Percentiles rank a stretch among this genome's conserved stretches.
phyloP scores from a whole-genome alignment of 2,329 filamentous ascomycete species.

The Cercospora berteroae region DNA sequence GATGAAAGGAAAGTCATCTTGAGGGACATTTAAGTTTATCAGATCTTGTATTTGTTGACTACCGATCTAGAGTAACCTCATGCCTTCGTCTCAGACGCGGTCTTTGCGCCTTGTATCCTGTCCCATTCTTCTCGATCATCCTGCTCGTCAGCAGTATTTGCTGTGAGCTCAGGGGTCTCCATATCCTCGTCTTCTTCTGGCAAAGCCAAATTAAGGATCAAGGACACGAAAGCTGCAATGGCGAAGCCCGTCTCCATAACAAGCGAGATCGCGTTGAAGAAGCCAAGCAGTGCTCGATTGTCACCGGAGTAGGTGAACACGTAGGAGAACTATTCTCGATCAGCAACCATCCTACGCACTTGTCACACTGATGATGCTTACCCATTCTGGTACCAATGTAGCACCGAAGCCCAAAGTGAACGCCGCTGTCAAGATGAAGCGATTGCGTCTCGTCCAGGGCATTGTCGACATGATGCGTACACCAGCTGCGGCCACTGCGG shows the following conservation, averaged over 20 bases:
- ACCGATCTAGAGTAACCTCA: neutral
- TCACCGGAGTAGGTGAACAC: slow-evolving; percentile 71
- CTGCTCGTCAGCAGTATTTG: slow-evolving; percentile 41
- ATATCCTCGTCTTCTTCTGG: slow-evolving; percentile 73
- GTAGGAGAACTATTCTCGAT: slow-evolving; percentile 37
- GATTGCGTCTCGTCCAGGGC: slow-evolving; percentile 73
- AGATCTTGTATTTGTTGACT: neutral
- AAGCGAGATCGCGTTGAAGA: slow-evolving; percentile 64
- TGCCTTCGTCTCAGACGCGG: neutral
- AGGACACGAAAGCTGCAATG: slow-evolving; percentile 68
- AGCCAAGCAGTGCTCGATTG: slow-evolving; percentile 67
- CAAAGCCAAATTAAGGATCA: slow-evolving; percentile 71
- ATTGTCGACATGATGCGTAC: slow-evolving; percentile 71
- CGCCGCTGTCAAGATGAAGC: slow-evolving; percentile 76
- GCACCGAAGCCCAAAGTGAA: slow-evolving; percentile 67
- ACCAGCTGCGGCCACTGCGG: slow-evolving; percentile 72
- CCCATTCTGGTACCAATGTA: slow-evolving; percentile 45
- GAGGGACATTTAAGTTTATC: neutral
- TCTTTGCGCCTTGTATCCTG: slow-evolving; percentile 27
- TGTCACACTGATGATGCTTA: neutral
- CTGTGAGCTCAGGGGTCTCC: slow-evolving; percentile 45
- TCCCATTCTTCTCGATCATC: slow-evolving; percentile 45
- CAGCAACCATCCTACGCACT: neutral
- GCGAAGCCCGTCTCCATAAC: slow-evolving; percentile 63
- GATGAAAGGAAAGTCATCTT: neutral